A percentile compares a stretch with the other conserved stretches of the same genome.
Evolutionary conservation across 345 rosid species (phyloP).

Genomic region (Eucalyptus pumila): DNA sequence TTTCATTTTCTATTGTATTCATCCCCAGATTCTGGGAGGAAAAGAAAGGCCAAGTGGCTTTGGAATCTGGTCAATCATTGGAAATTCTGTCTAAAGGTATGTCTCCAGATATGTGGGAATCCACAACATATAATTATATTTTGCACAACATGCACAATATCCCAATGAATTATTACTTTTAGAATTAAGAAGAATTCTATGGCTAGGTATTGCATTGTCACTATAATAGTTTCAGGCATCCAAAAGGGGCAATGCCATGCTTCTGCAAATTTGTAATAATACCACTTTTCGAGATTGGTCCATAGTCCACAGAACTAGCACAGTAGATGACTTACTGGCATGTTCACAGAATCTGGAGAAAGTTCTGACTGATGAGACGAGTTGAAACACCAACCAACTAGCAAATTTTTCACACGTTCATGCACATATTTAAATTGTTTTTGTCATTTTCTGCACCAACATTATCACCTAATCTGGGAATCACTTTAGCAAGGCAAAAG

Average conservation of each 20-base stretch:
- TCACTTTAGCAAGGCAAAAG: not conserved
- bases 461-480: not conserved
- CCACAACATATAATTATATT: not conserved
- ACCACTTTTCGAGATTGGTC: not conserved
- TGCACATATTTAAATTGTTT: not conserved
- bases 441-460: not conserved
- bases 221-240: not conserved
- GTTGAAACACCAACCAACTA: not conserved
- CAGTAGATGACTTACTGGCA: not conserved
- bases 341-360: not conserved
- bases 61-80: not conserved
- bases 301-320: not conserved
- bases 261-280: not conserved
- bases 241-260: not conserved
- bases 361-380: not conserved
- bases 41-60: not conserved
- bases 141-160: not conserved
- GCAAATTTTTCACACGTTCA: not conserved
- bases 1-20: not conserved
- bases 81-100: not conserved
- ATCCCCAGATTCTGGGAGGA: not conserved
- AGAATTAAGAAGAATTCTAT: not conserved
- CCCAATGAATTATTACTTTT: not conserved
- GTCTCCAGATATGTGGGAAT: not conserved
- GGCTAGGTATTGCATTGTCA: not conserved